phyloP scores from a whole-genome alignment of 2,329 filamentous ascomycete species.

The Diaporthe aspalathi region DNA sequence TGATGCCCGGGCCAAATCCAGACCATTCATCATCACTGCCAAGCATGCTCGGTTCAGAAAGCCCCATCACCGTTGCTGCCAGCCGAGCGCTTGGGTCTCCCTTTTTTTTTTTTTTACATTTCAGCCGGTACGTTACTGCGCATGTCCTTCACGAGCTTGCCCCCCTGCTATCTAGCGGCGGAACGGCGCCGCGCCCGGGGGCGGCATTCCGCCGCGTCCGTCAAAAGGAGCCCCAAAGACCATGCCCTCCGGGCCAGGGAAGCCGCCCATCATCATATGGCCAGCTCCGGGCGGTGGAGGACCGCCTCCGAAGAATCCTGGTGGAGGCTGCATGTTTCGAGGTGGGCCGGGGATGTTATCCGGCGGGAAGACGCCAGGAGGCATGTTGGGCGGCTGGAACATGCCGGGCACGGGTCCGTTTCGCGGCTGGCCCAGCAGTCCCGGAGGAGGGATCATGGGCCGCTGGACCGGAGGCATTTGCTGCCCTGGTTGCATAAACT shows the following conservation, averaged over 20 bases:
- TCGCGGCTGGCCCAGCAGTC: slow-evolving; percentile 59
- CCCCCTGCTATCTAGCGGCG: slow-evolving; percentile 30
- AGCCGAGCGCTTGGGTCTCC: background rate
- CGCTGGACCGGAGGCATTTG: slow-evolving; percentile 53
- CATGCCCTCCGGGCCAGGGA: slow-evolving; percentile 65
- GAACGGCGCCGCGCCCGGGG: slow-evolving; percentile 51
- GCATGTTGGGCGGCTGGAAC: slow-evolving; percentile 70
- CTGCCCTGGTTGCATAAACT: slow-evolving; percentile 58
- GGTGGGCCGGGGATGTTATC: slow-evolving; percentile 61
- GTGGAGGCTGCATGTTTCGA: slow-evolving; percentile 63
- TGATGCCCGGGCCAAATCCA: background rate
- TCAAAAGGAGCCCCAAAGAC: slow-evolving; percentile 65
- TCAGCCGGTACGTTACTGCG: slow-evolving; percentile 11
- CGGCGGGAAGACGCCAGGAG: slow-evolving; percentile 59
- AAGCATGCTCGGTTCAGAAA: background rate
- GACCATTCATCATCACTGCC: slow-evolving; percentile 16
- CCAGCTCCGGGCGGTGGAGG: slow-evolving; percentile 53
- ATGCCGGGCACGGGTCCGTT: slow-evolving; percentile 67
- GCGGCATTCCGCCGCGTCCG: slow-evolving; percentile 51
- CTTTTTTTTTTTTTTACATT: slow-evolving; percentile 14
- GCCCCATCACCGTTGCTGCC: background rate
- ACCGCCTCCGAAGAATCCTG: slow-evolving; percentile 65
- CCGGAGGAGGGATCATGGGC: slow-evolving; percentile 68
- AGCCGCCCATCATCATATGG: slow-evolving; percentile 66
- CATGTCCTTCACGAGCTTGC: background rate